Evolutionary conservation across 192 early-diverging fungal species (phyloP), one percentile per base, ranked within the genome.

Genomic region (Coemansia sp.): DNA sequence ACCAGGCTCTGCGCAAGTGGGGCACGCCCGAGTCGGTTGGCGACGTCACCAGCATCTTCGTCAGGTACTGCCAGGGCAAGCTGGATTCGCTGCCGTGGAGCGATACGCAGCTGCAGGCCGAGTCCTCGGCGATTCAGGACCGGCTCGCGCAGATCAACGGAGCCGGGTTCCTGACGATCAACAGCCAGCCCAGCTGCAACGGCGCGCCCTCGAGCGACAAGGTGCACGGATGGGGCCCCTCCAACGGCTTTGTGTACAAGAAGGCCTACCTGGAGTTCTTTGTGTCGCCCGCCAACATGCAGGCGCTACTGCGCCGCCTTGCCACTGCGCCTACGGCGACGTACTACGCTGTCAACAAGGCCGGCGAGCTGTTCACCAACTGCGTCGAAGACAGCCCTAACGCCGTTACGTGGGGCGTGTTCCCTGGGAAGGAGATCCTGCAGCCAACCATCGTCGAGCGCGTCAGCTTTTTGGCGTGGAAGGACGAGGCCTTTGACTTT

Each of bases 191-290:
- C 35, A 88, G 92, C 63, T 93, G 95, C 75, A 94, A 98, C 79
- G 94, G 95, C 48, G 91, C 75, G 18, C 83, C 84, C 55, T 94
- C 92, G 38, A 83, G 82, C 59, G 89, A 98, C 79, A 84, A 86
- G 59, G 68, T 84, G 26, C 89, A 87, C 82, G 96, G 96, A 43
- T 98, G 96, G 96, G 96, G 96, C 47, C 96, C 96, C 34, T 88
- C 91, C 71, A 92, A 95, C 74, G 96, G 95, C 39, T 98, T 91
- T 65, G 93, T 96, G 25, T 98, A 93, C 85, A 93, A 97, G 73
- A 96, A 96, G 86, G 91, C 94, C 4, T 97, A 97, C 63, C 85
- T 97, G 48, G 95, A 97, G 85, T 97, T 98, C 84, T 98, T 98
- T 73, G 87, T 95, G 13, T 82, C 90, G 21, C 89, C 93, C 14